Evolutionary conservation across 805 yeast genomes (phyloP), one percentile per base, ranked within the genome.

Genomic region (Wickerhamomyces silvicola): DNA sequence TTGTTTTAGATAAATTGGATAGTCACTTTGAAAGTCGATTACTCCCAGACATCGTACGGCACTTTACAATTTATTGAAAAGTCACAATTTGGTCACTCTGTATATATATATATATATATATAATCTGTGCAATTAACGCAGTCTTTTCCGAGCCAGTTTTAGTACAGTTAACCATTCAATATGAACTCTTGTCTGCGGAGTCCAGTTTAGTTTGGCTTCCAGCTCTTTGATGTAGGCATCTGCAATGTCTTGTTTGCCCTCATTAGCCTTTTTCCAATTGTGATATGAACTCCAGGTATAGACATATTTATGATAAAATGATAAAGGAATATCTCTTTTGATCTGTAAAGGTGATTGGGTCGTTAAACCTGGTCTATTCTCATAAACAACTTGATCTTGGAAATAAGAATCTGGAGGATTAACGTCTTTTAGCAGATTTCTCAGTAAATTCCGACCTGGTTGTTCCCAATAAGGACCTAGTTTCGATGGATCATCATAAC

Each of bases 401-500:
- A 67, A 82, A 10, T 46, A 36, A 2, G 55, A 60, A 0, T 33
- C 18, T 3, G 80, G 76, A 4, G 69, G 45, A 22, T 60, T 51
- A 5, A 77, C 62, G 9, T 60, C 70, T 11, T 41, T 46, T 39
- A 70, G 64, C 36, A 66, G 48, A 6, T 59, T 40, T 31, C 78
- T 59, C 21, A 88, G 54, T 10, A 70, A 58, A 6, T 49, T 33
- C 29, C 94, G 63, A 1, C 96, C 97, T 0, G 94, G 92, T 43
- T 80, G 81, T 46, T 84, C 82, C 97, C 97, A 88, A 50, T 74
- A 74, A 1, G 78, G 76, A 0, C 88, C 88, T 28, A 81, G 52
- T 27, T 49, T 59, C 3, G 54, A 48, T 0, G 69, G 53, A 24
- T 71, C 72, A 7, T 57, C 66, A 43, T 76, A 77, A 10, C 72